These are phyloP conservation scores for Clitoria ternatea DNA, from an alignment of 306 rosid genomes.

Conservation along the genomic window DNA sequence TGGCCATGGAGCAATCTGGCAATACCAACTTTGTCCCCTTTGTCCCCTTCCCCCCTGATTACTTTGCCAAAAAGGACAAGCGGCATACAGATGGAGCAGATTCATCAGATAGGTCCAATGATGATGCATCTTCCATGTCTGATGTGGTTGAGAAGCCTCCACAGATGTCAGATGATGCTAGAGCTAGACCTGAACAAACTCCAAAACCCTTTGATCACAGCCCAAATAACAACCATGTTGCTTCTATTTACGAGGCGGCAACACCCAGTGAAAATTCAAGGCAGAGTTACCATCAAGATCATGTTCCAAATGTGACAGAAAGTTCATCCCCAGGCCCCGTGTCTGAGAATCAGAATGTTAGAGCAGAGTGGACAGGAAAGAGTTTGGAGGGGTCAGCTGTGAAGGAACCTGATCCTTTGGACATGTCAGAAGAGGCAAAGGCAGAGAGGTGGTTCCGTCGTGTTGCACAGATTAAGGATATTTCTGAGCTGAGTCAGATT, in stretches of 20 bases:
- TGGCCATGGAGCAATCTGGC: slow-evolving; percentile 68
- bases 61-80: slow-evolving; percentile 68
- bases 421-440: slow-evolving; percentile 99
- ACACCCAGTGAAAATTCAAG: slow-evolving; percentile 31
- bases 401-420: slow-evolving; percentile 86
- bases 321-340: slow-evolving; percentile 29
- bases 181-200: slow-evolving; percentile 23
- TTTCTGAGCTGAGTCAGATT: slow-evolving; percentile 93
- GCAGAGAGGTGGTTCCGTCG: slow-evolving; percentile 98
- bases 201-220: slow-evolving; percentile 28
- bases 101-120: slow-evolving; percentile 17
- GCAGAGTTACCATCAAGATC: slow-evolving; percentile 12
- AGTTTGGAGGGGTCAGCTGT: slow-evolving; percentile 98
- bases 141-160: slow-evolving; percentile 26
- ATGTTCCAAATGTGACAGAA: slow-evolving; percentile 21
- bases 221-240: slow-evolving; percentile 21
- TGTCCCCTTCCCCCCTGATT: slow-evolving; percentile 91
- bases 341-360: slow-evolving; percentile 35
- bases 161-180: slow-evolving; percentile 28
- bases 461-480: slow-evolving; percentile 91
- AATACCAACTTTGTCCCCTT: slow-evolving; percentile 74
- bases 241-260: slow-evolving; percentile 22
- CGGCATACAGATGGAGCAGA: slow-evolving; percentile 33
- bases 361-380: slow-evolving; percentile 64
- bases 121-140: slow-evolving; percentile 35